Evolutionary conservation across 2,329 filamentous ascomycete species (phyloP).

Genomic region (Trichoderma polysporum): DNA sequence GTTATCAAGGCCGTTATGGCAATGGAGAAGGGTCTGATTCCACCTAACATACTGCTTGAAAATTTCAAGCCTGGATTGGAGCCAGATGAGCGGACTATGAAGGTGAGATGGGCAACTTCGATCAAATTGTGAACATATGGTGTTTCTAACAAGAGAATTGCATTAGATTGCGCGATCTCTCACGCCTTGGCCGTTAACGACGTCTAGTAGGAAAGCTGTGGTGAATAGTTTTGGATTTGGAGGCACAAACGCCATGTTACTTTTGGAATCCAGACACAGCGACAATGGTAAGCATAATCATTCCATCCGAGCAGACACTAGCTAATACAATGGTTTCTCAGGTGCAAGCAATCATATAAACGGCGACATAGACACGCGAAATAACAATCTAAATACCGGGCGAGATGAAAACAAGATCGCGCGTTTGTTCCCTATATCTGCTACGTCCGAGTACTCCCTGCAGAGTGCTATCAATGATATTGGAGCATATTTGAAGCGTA

Average conservation of each 20-base stretch:
- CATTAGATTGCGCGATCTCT: not conserved
- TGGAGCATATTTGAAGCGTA: not conserved
- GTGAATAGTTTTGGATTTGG: slow-evolving; percentile 60
- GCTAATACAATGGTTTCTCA: not conserved
- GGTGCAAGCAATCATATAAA: not conserved
- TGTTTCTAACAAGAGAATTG: not conserved
- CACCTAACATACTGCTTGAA: not conserved
- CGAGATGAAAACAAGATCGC: not conserved
- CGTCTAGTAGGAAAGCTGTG: slow-evolving; percentile 19
- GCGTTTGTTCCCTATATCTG: not conserved
- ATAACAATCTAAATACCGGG: not conserved
- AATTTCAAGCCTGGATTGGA: slow-evolving; percentile 5
- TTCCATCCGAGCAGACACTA: no score
- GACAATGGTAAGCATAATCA: not conserved
- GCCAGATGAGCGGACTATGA: not conserved
- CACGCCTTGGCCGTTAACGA: not conserved
- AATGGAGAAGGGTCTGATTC: slow-evolving; percentile 15
- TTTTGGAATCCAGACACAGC: slow-evolving; percentile 31
- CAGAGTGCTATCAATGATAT: not conserved
- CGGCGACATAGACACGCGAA: not conserved
- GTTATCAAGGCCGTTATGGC: slow-evolving; percentile 14
- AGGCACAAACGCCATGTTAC: slow-evolving; percentile 51
- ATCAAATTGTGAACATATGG: no score
- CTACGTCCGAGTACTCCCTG: not conserved
- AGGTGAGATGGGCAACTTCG: not conserved